Evolutionary conservation across 2,329 filamentous ascomycete species (phyloP), one percentile per base, ranked within the genome.

Genomic region (Zymoseptoria pseudotritici): DNA sequence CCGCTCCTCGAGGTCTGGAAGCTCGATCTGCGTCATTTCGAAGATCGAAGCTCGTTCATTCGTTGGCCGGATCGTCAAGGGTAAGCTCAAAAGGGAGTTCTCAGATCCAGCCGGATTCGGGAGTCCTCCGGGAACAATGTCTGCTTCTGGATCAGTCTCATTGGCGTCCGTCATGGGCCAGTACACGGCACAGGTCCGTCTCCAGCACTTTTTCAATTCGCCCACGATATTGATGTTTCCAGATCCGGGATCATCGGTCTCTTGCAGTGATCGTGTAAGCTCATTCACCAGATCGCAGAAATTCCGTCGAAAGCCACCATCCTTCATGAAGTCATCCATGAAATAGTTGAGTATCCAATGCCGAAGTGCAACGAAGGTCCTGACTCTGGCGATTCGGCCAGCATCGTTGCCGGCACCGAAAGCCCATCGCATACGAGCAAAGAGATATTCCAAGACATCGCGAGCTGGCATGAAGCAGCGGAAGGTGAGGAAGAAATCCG

Each of bases 331-430:
- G 72, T 99, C 94, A 71, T 99, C 94, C 58, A 90, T 82, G 67
- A 97, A 99, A 74, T 99, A 99, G 73, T 99, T 99, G 63, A 99
- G 77, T 59, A 97, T 92, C 94, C 94, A 99, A 74, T 99, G 94
- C 59, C 94, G 86, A 52, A 97, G 81, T 7, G 94, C 94, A 24
- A 97, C 94, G 77, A 97, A 99, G 0, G 92, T 95, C 50, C 94
- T 85, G 17, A 99, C 95, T 55, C 93, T 86, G n/a, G 97, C 94
- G 56, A 99, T 90, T 71, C 91, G 89, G 11, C 94, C 94, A 59
- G 87, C 86, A 72, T 97, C 91, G 71, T 96, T 90, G 53, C 83
- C 79, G 58, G 90, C 84, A 54, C 83, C 84, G 54, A 97, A 81
- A 0, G 94, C 91, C 94, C 94, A 99, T 66, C 86, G 82, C 56